Evolutionary conservation across 495 filamentous ascomycete genomes (phyloP).

Genomic region (Cercophora scortea): DNA sequence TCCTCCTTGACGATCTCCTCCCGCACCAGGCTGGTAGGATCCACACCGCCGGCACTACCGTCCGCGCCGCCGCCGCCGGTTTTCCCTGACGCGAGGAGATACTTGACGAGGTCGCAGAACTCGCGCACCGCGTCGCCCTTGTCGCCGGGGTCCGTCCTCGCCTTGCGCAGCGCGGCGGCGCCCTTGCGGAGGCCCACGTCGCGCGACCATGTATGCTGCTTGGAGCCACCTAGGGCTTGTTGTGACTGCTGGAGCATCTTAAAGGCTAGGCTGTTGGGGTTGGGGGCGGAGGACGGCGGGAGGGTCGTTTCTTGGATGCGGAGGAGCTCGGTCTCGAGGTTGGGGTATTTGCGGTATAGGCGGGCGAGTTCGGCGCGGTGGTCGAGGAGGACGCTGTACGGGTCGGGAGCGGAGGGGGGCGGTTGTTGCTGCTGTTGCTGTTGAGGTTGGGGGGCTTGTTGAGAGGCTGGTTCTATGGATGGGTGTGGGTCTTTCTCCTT

Average conservation of each 20-base stretch:
- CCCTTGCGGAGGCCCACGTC: constrained; percentile 33
- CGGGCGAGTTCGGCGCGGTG: constrained; percentile 37
- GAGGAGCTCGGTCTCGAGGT: constrained; percentile 39
- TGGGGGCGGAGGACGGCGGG: constrained; percentile 17
- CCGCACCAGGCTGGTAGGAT: constrained; percentile 14
- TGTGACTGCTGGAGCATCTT: neutral
- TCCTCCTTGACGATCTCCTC: constrained; percentile 26
- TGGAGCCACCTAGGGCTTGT: neutral
- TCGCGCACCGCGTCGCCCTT: constrained; percentile 38
- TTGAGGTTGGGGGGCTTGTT: constrained; percentile 4
- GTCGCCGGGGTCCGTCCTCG: constrained; percentile 24
- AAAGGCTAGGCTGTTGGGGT: neutral
- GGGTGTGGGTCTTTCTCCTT: constrained; percentile 35
- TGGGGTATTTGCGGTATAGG: constrained; percentile 46
- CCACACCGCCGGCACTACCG: neutral
- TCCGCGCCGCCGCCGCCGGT: neutral
- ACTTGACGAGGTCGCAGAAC: constrained; percentile 36
- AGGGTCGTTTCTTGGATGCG: constrained; percentile 47
- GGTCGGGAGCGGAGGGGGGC: constrained; percentile 12
- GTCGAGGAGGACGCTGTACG: constrained; percentile 31
- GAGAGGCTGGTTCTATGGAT: constrained; percentile 1
- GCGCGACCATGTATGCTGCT: constrained; percentile 24
- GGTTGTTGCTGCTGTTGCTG: constrained; percentile 11
- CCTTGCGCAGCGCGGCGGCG: constrained; percentile 23
- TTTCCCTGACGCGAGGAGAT: constrained; percentile 18